Conservation (phyloP, 2,329 filamentous ascomycete genomes). For the Penicillium sp. region DNA sequence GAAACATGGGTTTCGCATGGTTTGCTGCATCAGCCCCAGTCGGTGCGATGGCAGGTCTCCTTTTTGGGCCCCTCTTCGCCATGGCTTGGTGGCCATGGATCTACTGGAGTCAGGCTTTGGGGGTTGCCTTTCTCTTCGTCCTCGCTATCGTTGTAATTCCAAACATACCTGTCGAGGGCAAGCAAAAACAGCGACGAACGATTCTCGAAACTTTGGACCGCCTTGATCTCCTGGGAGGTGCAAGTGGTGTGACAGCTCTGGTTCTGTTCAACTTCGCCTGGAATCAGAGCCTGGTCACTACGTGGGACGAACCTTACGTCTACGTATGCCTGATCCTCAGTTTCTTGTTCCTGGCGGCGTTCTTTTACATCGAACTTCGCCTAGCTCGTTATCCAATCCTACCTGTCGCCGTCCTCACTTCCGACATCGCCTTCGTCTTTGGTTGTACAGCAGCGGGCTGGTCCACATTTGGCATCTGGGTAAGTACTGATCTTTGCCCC, state of each 20-base stretch:
- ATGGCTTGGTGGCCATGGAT: slow-evolving; percentile 56
- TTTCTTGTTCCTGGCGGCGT: slow-evolving; percentile 55
- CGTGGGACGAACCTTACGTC: slow-evolving; percentile 59
- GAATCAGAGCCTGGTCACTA: slow-evolving; percentile 63
- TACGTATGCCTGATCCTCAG: slow-evolving; percentile 61
- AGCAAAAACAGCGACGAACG: background rate
- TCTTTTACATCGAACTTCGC: slow-evolving; percentile 55
- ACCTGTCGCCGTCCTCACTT: slow-evolving; percentile 45
- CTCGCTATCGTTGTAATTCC: slow-evolving; percentile 34
- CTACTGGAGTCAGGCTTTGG: slow-evolving; percentile 46
- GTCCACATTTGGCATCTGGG: slow-evolving; percentile 7
- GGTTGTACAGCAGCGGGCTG: slow-evolving; percentile 3
- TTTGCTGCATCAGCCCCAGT: slow-evolving; percentile 53
- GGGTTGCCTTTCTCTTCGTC: slow-evolving; percentile 32
- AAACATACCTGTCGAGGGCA: background rate
- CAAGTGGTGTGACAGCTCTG: slow-evolving; percentile 57
- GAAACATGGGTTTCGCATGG: slow-evolving; percentile 59
- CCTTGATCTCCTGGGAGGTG: slow-evolving; percentile 45
- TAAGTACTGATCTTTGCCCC: background rate
- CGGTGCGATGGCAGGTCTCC: slow-evolving; percentile 44
- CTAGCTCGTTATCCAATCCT: slow-evolving; percentile 57
- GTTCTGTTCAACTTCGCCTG: slow-evolving; percentile 68
- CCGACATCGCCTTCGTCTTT: slow-evolving; percentile 7
- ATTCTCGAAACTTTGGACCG: slow-evolving; percentile 17
- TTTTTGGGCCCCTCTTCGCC: slow-evolving; percentile 43